A percentile compares a stretch with the other conserved stretches of the same genome.
Conservation (phyloP, 805 yeast genomes). For the Yarrowia yakushimensis region DNA sequence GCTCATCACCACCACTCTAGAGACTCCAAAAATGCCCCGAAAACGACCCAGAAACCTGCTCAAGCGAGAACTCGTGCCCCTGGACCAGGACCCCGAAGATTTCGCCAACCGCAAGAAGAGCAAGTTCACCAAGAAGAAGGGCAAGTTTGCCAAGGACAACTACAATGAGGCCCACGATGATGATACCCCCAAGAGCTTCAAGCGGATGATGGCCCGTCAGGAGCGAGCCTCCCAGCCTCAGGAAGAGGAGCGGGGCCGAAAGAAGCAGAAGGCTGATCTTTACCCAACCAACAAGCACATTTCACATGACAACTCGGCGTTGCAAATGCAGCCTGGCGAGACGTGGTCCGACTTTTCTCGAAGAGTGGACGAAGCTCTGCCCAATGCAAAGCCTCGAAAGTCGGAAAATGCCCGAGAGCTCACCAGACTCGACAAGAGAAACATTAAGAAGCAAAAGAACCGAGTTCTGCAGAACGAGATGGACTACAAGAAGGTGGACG, state of each 20-base stretch:
- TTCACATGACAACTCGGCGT: slow-evolving; percentile 23
- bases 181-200: slow-evolving; percentile 39
- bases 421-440: slow-evolving; percentile 34
- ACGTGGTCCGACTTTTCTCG: slow-evolving; percentile 40
- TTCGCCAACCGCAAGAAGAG: slow-evolving; percentile 20
- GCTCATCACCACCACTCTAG: not conserved
- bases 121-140: slow-evolving; percentile 27
- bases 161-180: slow-evolving; percentile 32
- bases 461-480: slow-evolving; percentile 29
- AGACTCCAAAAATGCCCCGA: slow-evolving; percentile 29
- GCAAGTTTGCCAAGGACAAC: slow-evolving; percentile 23
- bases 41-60: slow-evolving; percentile 31
- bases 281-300: slow-evolving; percentile 7
- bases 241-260: slow-evolving; percentile 23
- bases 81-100: slow-evolving; percentile 30
- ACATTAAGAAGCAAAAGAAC: slow-evolving; percentile 31
- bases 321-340: slow-evolving; percentile 39
- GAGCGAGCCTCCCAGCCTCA: slow-evolving; percentile 23
- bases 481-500: slow-evolving; percentile 25
- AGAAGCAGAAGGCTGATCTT: not conserved
- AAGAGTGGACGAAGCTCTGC: slow-evolving; percentile 43
- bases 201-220: slow-evolving; percentile 34
- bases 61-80: slow-evolving; percentile 28
- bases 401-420: slow-evolving; percentile 33
- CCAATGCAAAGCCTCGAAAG: slow-evolving; percentile 38